Base-by-base conservation (phyloP, 345 rosid genomes). In the Salix exigua region DNA sequence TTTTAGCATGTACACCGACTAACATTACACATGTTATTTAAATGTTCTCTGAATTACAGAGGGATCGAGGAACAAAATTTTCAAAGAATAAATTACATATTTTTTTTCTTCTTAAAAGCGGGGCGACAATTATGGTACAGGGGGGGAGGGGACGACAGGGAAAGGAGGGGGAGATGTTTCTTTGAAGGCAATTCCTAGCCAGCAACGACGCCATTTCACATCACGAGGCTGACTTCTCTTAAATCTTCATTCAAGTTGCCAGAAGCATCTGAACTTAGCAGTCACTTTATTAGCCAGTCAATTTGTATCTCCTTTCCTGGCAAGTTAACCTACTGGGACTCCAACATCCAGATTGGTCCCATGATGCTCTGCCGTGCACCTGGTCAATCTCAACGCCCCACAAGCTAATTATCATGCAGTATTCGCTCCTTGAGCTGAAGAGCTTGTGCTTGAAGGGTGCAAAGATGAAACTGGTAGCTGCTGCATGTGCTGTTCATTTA, bases 371-470 rank as follows among this genome's bases (percentile, higher is more conserved):
- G 40, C 70, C 26, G 26, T 61, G 61, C 50, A 40, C 21, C 18
- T 16, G 10, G 40, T 65, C 79, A 73, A 53, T 28, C 75, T 44
- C 38, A 25, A 19, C 21, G 30, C 50, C 68, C 21, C n/a, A 31
- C 33, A 28, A 60, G 37, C 42, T 42, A 42, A 28, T 33, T 74
- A 35, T 90, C 87, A 89, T 6, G 93, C 85, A 69, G 79, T 82
- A 42, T 88, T 82, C 23, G 93, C 74, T 75, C 88, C 91, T 8
- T 84, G 91, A 75, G 85, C 81, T 23, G 97, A 85, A 58, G 94
- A 85, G 74, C 88, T 75, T 55, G 88, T 78, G 73, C 87, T 92
- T 25, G 96, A 82, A 42, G 90, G 79, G 70, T 86, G 89, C 87
- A 91, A 79, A 46, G 87, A 75, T 11, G 90, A 62, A 28, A 78